Evolutionary conservation across 2,329 filamentous ascomycete genomes (phyloP).

Genomic region (Trichophyton equinum): DNA sequence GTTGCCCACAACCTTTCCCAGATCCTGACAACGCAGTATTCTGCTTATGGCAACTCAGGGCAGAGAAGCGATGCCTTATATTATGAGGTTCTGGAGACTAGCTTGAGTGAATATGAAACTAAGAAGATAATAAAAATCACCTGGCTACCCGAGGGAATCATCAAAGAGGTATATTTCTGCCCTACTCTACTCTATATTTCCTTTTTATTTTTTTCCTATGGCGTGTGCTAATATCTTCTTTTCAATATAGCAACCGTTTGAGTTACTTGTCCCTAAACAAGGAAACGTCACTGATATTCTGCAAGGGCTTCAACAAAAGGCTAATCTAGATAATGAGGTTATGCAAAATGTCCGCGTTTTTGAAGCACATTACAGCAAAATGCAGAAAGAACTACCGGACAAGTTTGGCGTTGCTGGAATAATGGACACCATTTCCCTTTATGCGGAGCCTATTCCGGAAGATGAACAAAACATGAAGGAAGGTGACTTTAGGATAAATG

Average conservation of each 20-base stretch:
- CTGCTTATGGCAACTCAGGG: slow-evolving; percentile 53
- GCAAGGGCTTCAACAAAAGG: slow-evolving; percentile 64
- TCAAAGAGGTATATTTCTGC: slow-evolving; percentile 61
- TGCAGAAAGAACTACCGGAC: slow-evolving; percentile 62
- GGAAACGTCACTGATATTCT: slow-evolving; percentile 70
- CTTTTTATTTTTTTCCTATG: neutral
- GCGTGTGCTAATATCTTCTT: slow-evolving; percentile 1
- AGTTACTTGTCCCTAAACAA: slow-evolving; percentile 78
- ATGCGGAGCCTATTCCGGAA: slow-evolving; percentile 68
- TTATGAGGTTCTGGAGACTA: slow-evolving; percentile 91
- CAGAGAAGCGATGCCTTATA: slow-evolving; percentile 69
- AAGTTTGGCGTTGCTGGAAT: slow-evolving; percentile 66
- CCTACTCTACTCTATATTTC: neutral
- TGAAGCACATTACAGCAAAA: slow-evolving; percentile 69
- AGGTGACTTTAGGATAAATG: slow-evolving; percentile 56
- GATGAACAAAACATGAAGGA: slow-evolving; percentile 52
- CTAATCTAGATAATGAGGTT: slow-evolving; percentile 63
- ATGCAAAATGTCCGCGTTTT: slow-evolving; percentile 64
- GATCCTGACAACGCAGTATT: slow-evolving; percentile 66
- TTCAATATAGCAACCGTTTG: slow-evolving; percentile 52
- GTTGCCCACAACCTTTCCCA: slow-evolving; percentile 58
- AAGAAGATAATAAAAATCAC: slow-evolving; percentile 77
- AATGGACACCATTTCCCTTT: slow-evolving; percentile 72
- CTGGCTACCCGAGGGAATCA: slow-evolving; percentile 78
- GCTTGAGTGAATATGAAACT: slow-evolving; percentile 79